Evolutionary conservation across 331 rosid species (phyloP).

Genomic region (Telfairia occidentalis): DNA sequence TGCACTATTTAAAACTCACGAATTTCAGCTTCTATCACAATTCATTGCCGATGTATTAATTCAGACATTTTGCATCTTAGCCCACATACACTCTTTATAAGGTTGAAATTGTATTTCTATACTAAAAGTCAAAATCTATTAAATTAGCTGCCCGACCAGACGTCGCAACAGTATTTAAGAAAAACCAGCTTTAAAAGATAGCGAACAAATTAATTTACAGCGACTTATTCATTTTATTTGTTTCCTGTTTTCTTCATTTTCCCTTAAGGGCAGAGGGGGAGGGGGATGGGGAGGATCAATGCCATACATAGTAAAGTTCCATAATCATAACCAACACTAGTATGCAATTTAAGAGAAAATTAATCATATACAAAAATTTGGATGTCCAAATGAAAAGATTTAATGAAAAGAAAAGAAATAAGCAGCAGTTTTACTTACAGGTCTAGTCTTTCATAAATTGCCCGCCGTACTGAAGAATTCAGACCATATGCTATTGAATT

Average conservation of each 20-base stretch:
- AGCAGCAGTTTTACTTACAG: conserved; percentile 36
- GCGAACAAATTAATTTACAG: too few relatives aligned
- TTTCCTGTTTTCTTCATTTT: too few relatives aligned
- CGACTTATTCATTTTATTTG: too few relatives aligned
- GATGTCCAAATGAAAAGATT: not conserved
- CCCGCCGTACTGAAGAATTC: conserved; percentile 88
- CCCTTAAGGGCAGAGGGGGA: not conserved
- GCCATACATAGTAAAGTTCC: not conserved
- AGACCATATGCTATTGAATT: conserved; percentile 96
- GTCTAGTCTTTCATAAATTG: conserved; percentile 72
- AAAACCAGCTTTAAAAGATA: not conserved
- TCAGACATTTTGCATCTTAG: not conserved
- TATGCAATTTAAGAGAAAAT: too few relatives aligned
- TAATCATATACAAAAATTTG: not conserved
- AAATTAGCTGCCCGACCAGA: not conserved
- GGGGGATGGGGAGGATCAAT: not conserved
- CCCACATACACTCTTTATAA: not conserved
- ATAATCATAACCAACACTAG: not conserved
- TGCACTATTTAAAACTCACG: not conserved
- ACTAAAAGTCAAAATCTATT: not conserved
- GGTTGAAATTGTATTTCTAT: not conserved
- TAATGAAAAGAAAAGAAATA: not conserved
- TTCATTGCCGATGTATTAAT: not conserved
- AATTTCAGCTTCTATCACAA: not conserved
- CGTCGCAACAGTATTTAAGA: not conserved